These are phyloP conservation scores for Fusarium marasasianum DNA, from an alignment of 2,329 filamentous ascomycete genomes.

Conservation along the genomic window DNA sequence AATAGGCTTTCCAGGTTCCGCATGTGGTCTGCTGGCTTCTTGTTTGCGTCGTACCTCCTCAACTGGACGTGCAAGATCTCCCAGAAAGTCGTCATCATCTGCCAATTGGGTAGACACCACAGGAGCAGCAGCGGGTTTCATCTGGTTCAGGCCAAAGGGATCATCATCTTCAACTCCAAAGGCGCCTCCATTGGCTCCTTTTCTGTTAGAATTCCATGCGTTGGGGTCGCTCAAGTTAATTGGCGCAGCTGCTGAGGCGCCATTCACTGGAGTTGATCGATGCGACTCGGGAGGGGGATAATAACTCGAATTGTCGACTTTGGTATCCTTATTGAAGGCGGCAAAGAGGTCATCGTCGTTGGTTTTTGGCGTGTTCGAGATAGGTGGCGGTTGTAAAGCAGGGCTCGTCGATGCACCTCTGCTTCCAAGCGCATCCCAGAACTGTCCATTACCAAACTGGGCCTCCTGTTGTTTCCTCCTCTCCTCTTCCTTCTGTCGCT, in stretches of 20 bases:
- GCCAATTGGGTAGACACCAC: conserved; percentile 41
- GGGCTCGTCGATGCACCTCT: conserved; percentile 55
- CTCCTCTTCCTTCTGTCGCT: conserved; percentile 77
- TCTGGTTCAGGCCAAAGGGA: conserved; percentile 80
- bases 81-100: conserved; percentile 73
- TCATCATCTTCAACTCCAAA: conserved; percentile 80
- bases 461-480: conserved; percentile 75
- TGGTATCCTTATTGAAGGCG: conserved; percentile 72
- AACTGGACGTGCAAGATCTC: conserved; percentile 71
- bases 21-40: conserved; percentile 51
- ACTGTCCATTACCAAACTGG: conserved; percentile 79
- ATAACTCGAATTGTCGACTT: conserved; percentile 73
- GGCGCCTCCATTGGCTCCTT: conserved; percentile 45
- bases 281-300: conserved; percentile 61
- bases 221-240: conserved; percentile 64
- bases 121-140: conserved; percentile 57
- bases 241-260: conserved; percentile 41
- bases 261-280: conserved; percentile 57
- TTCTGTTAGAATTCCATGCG: conserved; percentile 57
- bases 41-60: conserved; percentile 67
- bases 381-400: conserved; percentile 34
- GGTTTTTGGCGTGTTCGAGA: conserved; percentile 27
- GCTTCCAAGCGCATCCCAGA: conserved; percentile 78
- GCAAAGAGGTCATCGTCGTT: conserved; percentile 73
- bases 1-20: conserved; percentile 66